Evolutionary conservation across 192 early-diverging fungal species (phyloP).

Genomic region (Umbelopsis sp.): DNA sequence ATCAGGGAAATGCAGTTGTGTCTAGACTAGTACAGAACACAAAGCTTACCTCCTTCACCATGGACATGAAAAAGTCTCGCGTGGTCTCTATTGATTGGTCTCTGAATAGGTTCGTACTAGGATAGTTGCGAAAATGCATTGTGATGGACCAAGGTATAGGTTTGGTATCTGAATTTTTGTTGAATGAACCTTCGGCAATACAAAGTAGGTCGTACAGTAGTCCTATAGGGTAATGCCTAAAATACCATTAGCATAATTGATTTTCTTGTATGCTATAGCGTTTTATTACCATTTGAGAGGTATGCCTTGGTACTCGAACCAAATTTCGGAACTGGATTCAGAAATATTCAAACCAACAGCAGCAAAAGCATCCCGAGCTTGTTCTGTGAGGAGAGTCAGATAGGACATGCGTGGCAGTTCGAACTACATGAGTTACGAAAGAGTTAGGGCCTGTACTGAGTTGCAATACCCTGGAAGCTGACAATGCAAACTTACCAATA

Average conservation of each 20-base stretch:
- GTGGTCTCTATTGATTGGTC: slow-evolving; percentile 56
- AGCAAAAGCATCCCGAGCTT: slow-evolving; percentile 52
- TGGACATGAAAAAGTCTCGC: slow-evolving; percentile 84
- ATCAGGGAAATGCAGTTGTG: not conserved
- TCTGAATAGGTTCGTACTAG: slow-evolving; percentile 65
- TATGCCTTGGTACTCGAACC: slow-evolving; percentile 73
- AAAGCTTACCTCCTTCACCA: slow-evolving; percentile 75
- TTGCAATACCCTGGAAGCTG: not conserved
- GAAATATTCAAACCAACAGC: slow-evolving; percentile 46
- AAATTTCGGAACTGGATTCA: slow-evolving; percentile 60
- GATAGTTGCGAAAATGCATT: slow-evolving; percentile 77
- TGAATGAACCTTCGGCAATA: slow-evolving; percentile 28
- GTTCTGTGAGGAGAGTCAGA: slow-evolving; percentile 57
- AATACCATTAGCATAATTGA: not conserved
- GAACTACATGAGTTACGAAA: slow-evolving; percentile 34
- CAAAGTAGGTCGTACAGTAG: slow-evolving; percentile 72
- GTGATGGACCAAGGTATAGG: slow-evolving; percentile 77
- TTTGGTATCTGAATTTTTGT: slow-evolving; percentile 25
- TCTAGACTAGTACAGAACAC: not conserved
- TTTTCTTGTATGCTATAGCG: not conserved
- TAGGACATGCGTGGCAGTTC: slow-evolving; percentile 63
- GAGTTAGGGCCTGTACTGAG: not conserved
- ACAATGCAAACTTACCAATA: slow-evolving; percentile 37
- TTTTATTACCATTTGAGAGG: slow-evolving; percentile 73
- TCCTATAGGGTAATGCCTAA: slow-evolving; percentile 87